phyloP scores from a whole-genome alignment of 2,329 filamentous ascomycete species.

The Dactylellina parvicollis region DNA sequence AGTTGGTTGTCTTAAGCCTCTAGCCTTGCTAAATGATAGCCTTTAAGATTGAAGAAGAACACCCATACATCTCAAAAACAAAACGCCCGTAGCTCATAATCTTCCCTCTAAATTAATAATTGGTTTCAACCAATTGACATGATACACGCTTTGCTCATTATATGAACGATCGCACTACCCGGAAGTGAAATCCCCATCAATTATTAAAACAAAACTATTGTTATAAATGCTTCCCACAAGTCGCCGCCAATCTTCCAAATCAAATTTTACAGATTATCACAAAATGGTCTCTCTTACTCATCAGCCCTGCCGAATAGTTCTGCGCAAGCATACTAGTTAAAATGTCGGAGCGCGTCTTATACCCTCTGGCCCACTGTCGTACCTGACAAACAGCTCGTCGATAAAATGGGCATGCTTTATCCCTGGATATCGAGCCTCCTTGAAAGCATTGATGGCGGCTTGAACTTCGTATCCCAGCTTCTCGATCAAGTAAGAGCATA shows the following conservation, averaged over 20 bases:
- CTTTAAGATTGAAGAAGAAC: background rate
- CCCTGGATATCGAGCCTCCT: slow-evolving; percentile 76
- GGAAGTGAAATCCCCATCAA: background rate
- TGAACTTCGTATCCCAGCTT: slow-evolving; percentile 75
- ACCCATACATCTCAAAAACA: background rate
- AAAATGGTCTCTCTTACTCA: too few relatives aligned
- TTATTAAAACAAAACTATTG: background rate
- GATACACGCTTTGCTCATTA: background rate
- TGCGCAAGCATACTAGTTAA: slow-evolving; percentile 12
- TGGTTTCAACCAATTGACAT: background rate
- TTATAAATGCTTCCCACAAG: background rate
- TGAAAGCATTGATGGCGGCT: slow-evolving; percentile 82
- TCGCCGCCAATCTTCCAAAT: too few relatives aligned
- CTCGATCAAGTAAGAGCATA: slow-evolving; percentile 91
- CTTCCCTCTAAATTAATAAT: background rate
- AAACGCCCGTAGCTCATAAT: background rate
- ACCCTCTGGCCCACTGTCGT: slow-evolving; percentile 66
- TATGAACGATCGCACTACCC: background rate
- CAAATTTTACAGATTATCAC: too few relatives aligned
- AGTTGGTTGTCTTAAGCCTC: too few relatives aligned
- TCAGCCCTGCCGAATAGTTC: too few relatives aligned
- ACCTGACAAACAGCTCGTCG: slow-evolving; percentile 82
- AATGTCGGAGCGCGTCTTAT: slow-evolving; percentile 62
- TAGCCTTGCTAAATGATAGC: too few relatives aligned
- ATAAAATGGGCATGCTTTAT: slow-evolving; percentile 91